Evolutionary conservation across 2,329 filamentous ascomycete genomes (phyloP).

Genomic region (Parastagonospora nodorum): DNA sequence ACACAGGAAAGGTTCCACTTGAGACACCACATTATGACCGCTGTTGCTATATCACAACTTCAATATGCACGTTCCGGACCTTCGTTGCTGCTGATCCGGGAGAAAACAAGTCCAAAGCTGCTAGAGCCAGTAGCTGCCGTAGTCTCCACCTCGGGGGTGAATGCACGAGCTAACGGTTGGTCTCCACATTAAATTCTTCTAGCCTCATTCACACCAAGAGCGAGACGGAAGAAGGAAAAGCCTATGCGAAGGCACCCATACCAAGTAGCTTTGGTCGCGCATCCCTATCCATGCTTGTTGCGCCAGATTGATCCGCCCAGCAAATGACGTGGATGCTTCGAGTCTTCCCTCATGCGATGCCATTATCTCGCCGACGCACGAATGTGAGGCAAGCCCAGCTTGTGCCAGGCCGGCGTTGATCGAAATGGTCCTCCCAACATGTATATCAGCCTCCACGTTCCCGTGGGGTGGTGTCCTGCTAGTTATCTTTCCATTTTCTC

Average conservation of each 20-base stretch:
- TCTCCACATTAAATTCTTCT: slow-evolving; percentile 40
- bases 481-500: slow-evolving; percentile 32
- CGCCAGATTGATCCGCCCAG: slow-evolving; percentile 44
- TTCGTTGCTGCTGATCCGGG: slow-evolving; percentile 35
- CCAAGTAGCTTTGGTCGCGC: slow-evolving; percentile 32
- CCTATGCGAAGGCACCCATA: slow-evolving; percentile 37
- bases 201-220: slow-evolving; percentile 37
- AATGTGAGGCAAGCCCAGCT: slow-evolving; percentile 36
- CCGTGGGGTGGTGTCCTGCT: slow-evolving; percentile 41
- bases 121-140: slow-evolving; percentile 18
- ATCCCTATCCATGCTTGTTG: slow-evolving; percentile 43
- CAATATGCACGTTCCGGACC: slow-evolving; percentile 28
- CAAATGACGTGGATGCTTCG: slow-evolving; percentile 45
- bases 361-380: slow-evolving; percentile 47
- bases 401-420: slow-evolving; percentile 35
- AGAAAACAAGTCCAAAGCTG: slow-evolving; percentile 33
- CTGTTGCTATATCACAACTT: slow-evolving; percentile 21
- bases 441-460: slow-evolving; percentile 48
- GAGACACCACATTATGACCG: slow-evolving; percentile 32
- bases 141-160: slow-evolving; percentile 13
- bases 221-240: slow-evolving; percentile 44
- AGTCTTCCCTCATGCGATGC: slow-evolving; percentile 36
- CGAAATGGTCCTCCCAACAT: slow-evolving; percentile 29
- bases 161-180: slow-evolving; percentile 20
- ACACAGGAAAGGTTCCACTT: slow-evolving; percentile 17